These are phyloP conservation scores for Boletus vermiculosoides DNA, from an alignment of 768 basidiomycete genomes.

Conservation along the genomic window DNA sequence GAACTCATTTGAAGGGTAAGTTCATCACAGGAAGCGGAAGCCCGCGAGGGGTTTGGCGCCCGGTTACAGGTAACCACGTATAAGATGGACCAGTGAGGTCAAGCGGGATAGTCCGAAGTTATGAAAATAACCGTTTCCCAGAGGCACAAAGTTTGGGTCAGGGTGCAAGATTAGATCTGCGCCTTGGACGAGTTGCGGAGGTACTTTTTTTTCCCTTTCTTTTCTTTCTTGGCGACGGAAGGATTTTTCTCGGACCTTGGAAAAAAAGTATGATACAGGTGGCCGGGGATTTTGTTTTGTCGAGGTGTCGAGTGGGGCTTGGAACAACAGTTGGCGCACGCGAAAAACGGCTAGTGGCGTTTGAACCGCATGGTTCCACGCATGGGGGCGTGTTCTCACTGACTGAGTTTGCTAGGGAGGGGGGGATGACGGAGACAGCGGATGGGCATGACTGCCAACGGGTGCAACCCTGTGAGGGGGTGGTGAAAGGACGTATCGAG, in stretches of 20 bases:
- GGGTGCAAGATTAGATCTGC: conserved; percentile 29
- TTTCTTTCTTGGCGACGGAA: conserved; percentile 3
- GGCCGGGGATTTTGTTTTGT: not conserved
- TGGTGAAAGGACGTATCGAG: not conserved
- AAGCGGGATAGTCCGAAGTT: conserved; percentile 22
- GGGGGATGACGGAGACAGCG: no score
- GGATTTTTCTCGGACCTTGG: not conserved
- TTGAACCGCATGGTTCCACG: conserved; percentile 17
- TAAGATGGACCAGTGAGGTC: not conserved
- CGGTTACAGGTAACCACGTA: conserved; percentile 12
- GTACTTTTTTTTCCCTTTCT: not conserved
- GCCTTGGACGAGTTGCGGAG: not conserved
- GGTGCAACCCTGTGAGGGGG: not conserved
- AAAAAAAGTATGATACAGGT: no score
- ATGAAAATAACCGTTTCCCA: conserved; percentile 29
- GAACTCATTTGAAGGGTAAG: conserved; percentile 19
- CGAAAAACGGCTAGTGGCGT: conserved; percentile 33
- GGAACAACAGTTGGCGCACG: conserved; percentile 24
- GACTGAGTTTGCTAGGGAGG: not conserved
- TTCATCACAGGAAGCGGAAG: conserved; percentile 28
- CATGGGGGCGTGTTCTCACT: conserved; percentile 7
- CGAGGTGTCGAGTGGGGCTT: conserved; percentile 7
- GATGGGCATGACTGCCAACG: not conserved
- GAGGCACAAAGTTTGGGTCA: not conserved
- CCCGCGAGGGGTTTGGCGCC: conserved; percentile 22